A percentile compares a stretch with the other conserved stretches of the same genome.
phyloP scores from a whole-genome alignment of 148 eudicot genomes.

The Polygonum maritimum region DNA sequence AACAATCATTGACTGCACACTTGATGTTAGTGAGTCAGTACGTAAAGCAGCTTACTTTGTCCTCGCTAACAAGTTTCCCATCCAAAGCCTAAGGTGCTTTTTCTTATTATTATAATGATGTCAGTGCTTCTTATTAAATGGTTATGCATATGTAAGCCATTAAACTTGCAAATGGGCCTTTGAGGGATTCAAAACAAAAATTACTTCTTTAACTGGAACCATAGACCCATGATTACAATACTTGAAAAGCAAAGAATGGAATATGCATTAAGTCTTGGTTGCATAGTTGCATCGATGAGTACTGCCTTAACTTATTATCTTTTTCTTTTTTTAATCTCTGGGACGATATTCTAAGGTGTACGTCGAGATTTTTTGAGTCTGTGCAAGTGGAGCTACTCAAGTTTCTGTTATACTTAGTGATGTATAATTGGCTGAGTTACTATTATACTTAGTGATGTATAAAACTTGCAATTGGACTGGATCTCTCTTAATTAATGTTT shows the following conservation, averaged over 20 bases:
- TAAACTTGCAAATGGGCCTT: neutral
- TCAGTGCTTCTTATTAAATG: neutral
- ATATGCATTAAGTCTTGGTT: neutral
- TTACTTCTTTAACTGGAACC: neutral
- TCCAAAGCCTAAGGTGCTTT: slow-evolving; percentile 84
- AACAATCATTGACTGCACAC: slow-evolving; percentile 64
- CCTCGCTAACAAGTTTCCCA: slow-evolving; percentile 82
- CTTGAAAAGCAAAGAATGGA: slow-evolving; percentile 1
- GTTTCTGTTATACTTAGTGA: neutral
- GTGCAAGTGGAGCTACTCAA: neutral
- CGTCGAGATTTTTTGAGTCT: neutral
- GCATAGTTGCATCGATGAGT: neutral
- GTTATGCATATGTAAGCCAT: neutral
- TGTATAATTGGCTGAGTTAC: neutral
- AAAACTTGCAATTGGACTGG: neutral
- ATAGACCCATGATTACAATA: neutral
- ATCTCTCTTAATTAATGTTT: neutral
- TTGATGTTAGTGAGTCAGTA: slow-evolving; percentile 86
- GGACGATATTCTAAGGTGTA: neutral
- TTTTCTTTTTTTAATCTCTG: neutral
- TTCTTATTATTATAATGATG: neutral
- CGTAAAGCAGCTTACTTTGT: slow-evolving; percentile 88
- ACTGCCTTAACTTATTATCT: neutral
- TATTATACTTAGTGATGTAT: neutral
- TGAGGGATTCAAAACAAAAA: neutral